Percentiles rank a stretch among this genome's conserved stretches.
Evolutionary conservation across 2,329 filamentous ascomycete genomes (phyloP).

Genomic region (Colletotrichum sojae): DNA sequence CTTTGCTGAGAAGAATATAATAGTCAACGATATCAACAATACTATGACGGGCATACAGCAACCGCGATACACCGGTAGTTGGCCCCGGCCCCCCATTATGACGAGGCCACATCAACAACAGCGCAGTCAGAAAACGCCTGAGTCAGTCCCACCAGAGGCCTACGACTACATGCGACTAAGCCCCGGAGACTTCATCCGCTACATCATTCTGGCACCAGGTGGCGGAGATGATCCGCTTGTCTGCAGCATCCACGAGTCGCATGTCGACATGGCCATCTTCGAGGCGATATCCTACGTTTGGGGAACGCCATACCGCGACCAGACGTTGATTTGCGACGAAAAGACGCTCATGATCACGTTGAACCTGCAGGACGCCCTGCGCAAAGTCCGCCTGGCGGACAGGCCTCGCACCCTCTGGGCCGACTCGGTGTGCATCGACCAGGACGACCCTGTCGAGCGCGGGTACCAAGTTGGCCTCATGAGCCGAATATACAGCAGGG

Average conservation of each 20-base stretch:
- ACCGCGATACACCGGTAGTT: no score
- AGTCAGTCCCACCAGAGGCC: background rate
- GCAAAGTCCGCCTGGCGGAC: constrained; percentile 46
- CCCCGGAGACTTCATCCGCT: constrained; percentile 46
- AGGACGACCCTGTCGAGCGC: constrained; percentile 51
- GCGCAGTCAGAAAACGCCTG: background rate
- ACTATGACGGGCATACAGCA: no score
- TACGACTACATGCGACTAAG: constrained; percentile 46
- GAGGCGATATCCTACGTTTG: constrained; percentile 55
- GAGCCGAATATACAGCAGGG: constrained; percentile 53
- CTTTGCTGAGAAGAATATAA: no score
- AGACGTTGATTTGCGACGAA: constrained; percentile 45
- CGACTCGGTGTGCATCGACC: constrained; percentile 57
- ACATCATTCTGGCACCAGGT: constrained; percentile 50
- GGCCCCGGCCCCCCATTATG: no score
- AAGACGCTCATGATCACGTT: constrained; percentile 46
- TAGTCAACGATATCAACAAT: no score
- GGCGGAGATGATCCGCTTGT: constrained; percentile 45
- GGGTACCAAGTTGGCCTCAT: constrained; percentile 54
- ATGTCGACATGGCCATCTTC: constrained; percentile 45
- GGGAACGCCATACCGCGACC: constrained; percentile 46
- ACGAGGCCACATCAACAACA: background rate
- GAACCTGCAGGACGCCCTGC: constrained; percentile 50
- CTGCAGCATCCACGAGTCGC: constrained; percentile 46
- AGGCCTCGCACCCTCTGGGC: constrained; percentile 50